Base-by-base conservation (phyloP, 106 monocot species). In the Dioscorea alata region DNA sequence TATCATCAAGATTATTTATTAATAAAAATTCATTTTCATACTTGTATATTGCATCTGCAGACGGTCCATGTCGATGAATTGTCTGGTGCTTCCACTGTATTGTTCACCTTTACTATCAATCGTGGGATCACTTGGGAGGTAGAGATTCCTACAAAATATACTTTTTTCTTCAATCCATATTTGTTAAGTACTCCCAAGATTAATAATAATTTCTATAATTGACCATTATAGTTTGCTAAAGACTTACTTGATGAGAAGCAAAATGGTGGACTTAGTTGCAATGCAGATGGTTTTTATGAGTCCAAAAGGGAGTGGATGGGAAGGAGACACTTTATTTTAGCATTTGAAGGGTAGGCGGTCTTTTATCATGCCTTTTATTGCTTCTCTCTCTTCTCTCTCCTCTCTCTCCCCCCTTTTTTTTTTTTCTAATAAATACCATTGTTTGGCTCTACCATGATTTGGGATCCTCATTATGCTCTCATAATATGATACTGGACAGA, bases 301-400 rank as follows among this genome's bases (percentile, higher is more conserved):
- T 99, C 99, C 42, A 85, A 60, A 79, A 84, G 99, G 75, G 99
- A 99, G 73, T 99, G 93, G 93, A 90, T 93, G 85, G 92, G 99
- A 16, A 87, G 75, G 75, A 82, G 99, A 28, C 99, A 99, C 57
- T 92, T 83, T 61, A 77, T 90, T 64, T 74, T 93, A 66, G 93
- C 99, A 51, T 71, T 85, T 49, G 92, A 99, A 85, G 79, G 90
- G 99, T 99, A 90, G 76, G 54, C 12, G 14, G 50, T 65, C 18
- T 22, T 42, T 42, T 42, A 42, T 42, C 42, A 42, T 8, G 0
- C 42, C 42, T 42, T 42, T 10, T 42, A 42, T 42, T 3, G 42
- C 28, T 28, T 28, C 28, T 28, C 3, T 3, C 3, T 28, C 28
- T 28, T 28, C 28, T 28, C 28, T 28, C 28, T 28, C 28, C 28